A percentile compares a stretch with the other conserved stretches of the same genome.
Conservation (phyloP, 768 basidiomycete species). For the Trametes cubensis region DNA sequence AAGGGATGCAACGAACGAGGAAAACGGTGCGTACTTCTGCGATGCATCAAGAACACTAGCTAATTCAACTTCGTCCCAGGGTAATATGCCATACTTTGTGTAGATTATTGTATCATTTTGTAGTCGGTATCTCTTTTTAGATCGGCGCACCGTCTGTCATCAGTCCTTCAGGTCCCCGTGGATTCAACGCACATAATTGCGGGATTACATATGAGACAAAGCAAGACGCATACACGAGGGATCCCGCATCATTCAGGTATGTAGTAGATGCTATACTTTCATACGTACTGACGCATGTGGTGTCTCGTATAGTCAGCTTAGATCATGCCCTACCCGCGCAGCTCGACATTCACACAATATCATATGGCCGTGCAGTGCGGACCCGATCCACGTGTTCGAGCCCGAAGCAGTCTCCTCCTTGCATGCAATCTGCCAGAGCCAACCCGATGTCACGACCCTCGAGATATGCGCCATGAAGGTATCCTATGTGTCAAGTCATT, state of each 20-base stretch:
- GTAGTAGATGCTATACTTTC: not conserved
- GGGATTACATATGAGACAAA: no score
- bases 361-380: slow-evolving; percentile 40
- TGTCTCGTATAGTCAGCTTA: no score
- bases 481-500: slow-evolving; percentile 40
- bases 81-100: slow-evolving; percentile 59
- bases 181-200: no score
- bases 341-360: slow-evolving; percentile 12
- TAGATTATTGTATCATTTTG: slow-evolving; percentile 28
- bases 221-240: not conserved
- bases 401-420: slow-evolving; percentile 29
- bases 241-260: not conserved
- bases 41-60: not conserved
- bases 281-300: not conserved
- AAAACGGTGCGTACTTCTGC: slow-evolving; percentile 58
- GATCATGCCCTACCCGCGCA: no score
- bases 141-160: no score
- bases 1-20: slow-evolving; percentile 68
- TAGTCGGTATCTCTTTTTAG: not conserved
- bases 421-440: slow-evolving; percentile 47
- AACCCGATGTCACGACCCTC: slow-evolving; percentile 50
- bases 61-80: slow-evolving; percentile 35
- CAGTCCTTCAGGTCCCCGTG: no score
- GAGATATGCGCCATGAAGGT: slow-evolving; percentile 60
- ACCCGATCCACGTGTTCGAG: slow-evolving; percentile 34